Conservation (phyloP, 2,329 filamentous ascomycete species). For the Fusarium hostae region DNA sequence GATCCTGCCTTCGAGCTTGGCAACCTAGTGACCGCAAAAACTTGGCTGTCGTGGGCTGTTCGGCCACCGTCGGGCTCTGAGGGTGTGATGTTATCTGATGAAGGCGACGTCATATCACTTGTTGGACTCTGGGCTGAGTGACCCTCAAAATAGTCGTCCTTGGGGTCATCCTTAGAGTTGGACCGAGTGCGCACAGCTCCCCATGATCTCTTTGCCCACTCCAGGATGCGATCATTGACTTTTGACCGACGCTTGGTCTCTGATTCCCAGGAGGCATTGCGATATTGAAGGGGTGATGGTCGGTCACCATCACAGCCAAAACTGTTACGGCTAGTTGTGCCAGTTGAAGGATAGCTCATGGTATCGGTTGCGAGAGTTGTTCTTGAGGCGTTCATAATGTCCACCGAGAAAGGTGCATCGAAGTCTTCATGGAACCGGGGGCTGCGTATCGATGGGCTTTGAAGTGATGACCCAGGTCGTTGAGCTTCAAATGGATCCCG, state of each 20-base stretch:
- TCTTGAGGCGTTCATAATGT: conserved; percentile 48
- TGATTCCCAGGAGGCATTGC: conserved; percentile 45
- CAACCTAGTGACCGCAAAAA: conserved; percentile 29
- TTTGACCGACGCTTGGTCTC: conserved; percentile 44
- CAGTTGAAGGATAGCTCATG: conserved; percentile 43
- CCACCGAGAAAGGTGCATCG: conserved; percentile 52
- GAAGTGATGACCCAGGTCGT: conserved; percentile 33
- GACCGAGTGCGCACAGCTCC: conserved; percentile 42
- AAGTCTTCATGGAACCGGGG: conserved; percentile 54
- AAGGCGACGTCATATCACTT: conserved; percentile 30
- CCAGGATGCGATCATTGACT: conserved; percentile 49
- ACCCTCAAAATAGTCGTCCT: conserved; percentile 38
- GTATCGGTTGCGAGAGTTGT: conserved; percentile 44
- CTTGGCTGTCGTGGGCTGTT: conserved; percentile 10
- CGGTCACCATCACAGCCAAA: conserved; percentile 41
- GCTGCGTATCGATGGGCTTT: conserved; percentile 40
- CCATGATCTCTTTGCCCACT: conserved; percentile 51
- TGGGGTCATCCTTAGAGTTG: conserved; percentile 39
- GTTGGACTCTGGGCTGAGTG: conserved; percentile 26
- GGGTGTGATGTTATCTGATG: conserved; percentile 28
- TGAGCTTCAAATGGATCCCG: conserved; percentile 37
- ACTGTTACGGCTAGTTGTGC: conserved; percentile 40
- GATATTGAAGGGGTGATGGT: conserved; percentile 36
- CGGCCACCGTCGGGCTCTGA: conserved; percentile 27
- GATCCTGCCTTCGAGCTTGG: conserved; percentile 21